Percentiles rank a stretch among this genome's conserved stretches.
These are phyloP conservation scores for Basipetospora chlamydospora DNA, from an alignment of 2,329 filamentous ascomycete genomes.

Conservation along the genomic window DNA sequence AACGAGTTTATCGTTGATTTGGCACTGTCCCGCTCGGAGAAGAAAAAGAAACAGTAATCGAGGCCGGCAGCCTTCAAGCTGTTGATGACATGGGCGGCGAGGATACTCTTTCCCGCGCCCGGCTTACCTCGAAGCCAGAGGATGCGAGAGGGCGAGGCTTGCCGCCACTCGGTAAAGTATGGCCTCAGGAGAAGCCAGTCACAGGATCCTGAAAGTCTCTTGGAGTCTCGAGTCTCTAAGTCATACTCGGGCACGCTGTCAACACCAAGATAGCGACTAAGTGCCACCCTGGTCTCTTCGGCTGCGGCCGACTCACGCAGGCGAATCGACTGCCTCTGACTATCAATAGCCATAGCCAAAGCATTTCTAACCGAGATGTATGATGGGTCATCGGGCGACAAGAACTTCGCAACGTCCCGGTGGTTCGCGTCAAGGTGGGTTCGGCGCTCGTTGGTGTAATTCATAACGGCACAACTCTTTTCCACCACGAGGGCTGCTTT, in stretches of 20 bases:
- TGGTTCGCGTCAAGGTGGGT: conserved; percentile 17
- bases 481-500: conserved; percentile 18
- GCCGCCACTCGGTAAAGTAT: not conserved
- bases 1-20: not conserved
- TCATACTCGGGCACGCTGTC: not conserved
- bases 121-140: conserved; percentile 9
- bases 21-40: conserved; percentile 6
- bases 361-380: conserved; percentile 15
- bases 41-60: conserved; percentile 12
- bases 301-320: not conserved
- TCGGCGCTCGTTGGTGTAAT: conserved; percentile 14
- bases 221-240: not conserved
- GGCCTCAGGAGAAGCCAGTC: not conserved
- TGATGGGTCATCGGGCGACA: conserved; percentile 11
- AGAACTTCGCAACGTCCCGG: conserved; percentile 14
- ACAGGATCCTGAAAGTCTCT: not conserved
- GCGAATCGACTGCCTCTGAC: not conserved
- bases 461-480: conserved; percentile 15
- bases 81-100: conserved; percentile 9
- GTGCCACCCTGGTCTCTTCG: conserved; percentile 1
- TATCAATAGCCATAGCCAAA: conserved; percentile 9
- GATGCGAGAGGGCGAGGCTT: not conserved
- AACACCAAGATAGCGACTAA: conserved; percentile 9
- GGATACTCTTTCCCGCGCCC: conserved; percentile 11
- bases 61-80: conserved; percentile 5